Evolutionary conservation across 78 protist genomes (phyloP).

Genomic region (Chrysochromulina tobinii): DNA sequence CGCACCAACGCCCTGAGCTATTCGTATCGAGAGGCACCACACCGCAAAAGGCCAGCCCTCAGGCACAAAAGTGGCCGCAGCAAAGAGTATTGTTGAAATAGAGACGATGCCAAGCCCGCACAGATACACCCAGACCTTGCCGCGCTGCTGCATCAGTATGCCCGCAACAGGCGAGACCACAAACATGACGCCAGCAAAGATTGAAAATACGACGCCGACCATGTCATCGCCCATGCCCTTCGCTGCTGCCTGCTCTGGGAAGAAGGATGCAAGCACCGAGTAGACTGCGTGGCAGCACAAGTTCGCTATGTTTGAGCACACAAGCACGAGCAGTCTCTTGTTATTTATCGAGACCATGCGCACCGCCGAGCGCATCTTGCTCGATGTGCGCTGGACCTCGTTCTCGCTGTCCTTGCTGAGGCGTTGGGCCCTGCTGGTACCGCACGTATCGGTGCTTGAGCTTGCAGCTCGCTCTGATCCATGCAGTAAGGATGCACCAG

Average conservation of each 20-base stretch:
- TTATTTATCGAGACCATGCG: no score
- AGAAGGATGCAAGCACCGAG: not conserved
- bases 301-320: not conserved
- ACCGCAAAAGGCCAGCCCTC: not conserved
- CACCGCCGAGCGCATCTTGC: no score
- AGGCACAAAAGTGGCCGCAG: not conserved
- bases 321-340: not conserved
- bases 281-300: not conserved
- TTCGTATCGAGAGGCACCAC: not conserved
- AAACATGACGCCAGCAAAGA: not conserved
- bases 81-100: not conserved
- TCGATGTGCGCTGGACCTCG: no score
- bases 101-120: not conserved
- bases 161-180: not conserved
- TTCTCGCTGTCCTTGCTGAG: no score
- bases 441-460: no score
- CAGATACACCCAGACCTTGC: not conserved
- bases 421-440: no score
- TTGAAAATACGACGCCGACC: not conserved
- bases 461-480: no score
- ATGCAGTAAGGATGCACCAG: no score
- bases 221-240: not conserved
- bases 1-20: not conserved
- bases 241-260: not conserved
- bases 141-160: not conserved